Evolutionary conservation across 306 rosid species (phyloP), one percentile per base, ranked within the genome.

Genomic region (Rosa persica): DNA sequence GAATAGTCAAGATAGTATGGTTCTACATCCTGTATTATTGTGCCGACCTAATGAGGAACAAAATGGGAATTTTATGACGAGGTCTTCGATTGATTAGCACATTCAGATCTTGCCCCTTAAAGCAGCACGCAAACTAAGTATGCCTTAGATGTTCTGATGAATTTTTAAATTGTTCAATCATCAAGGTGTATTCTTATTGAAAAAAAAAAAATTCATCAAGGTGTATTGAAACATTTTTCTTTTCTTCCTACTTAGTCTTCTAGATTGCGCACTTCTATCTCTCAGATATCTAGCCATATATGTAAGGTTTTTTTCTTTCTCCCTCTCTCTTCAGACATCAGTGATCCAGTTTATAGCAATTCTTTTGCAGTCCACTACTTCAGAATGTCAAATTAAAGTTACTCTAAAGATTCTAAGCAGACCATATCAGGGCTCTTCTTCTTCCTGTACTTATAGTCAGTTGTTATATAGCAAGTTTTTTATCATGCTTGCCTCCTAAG

Each of bases 291-390:
- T 40, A 44, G 23, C 16, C 15, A 40, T 20, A 10, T 12, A n/a
- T 40, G 6, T 67, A 40, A 57, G 34, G 13, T n/a, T n/a, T 8
- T 1, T 67, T 20, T 39, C 72, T 39, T 43, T 11, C 51, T 42
- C 34, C 13, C 72, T 22, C 54, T 22, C 3, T 46, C 12, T 13
- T 47, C 40, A 43, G 13, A 23, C 22, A 2, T 27, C 43, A 30
- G 30, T 6, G 16, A 79, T 62, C n/a, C 57, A 73, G 67, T 61
- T 79, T 62, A 12, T 62, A 62, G 42, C 42, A 12, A 6, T 62
- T 34, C 42, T 30, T 62, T 62, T 13, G 39, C 15, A 30, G 42
- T 62, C 27, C 70, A 17, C 70, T 17, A 38, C 11, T 16, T 38
- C 7, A n/a, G 25, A 66, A 66, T 5, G 4, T 34, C 70, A 17